phyloP scores from a whole-genome alignment of 1,139 yeast species.

The Pneumocystis jirovecii region DNA sequence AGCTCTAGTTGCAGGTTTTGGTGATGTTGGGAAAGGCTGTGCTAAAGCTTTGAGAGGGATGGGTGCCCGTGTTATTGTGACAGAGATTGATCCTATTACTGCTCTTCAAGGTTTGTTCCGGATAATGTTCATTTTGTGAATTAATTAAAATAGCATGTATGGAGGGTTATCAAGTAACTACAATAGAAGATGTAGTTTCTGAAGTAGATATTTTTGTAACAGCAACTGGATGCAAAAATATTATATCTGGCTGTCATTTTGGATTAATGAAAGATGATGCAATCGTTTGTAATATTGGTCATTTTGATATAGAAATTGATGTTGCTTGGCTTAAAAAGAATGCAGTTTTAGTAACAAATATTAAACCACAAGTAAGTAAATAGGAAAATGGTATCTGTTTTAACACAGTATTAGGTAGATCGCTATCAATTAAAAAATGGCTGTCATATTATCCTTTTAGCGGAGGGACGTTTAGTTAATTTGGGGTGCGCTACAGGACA shows the following conservation, averaged over 20 bases:
- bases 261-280: slow-evolving; percentile 96
- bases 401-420: slow-evolving; percentile 76
- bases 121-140: not conserved
- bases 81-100: slow-evolving; percentile 98
- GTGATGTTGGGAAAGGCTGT: slow-evolving; percentile 99
- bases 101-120: slow-evolving; percentile 98
- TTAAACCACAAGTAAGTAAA: slow-evolving; percentile 99
- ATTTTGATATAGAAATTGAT: slow-evolving; percentile 97
- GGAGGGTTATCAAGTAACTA: slow-evolving; percentile 83
- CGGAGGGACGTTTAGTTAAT: slow-evolving; percentile 99
- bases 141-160: not conserved
- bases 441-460: slow-evolving; percentile 88
- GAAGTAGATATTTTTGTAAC: slow-evolving; percentile 97
- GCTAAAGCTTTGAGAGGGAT: slow-evolving; percentile 97
- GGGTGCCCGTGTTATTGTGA: slow-evolving; percentile 98
- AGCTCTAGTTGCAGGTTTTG: slow-evolving; percentile 98
- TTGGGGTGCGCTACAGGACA: slow-evolving; percentile 99
- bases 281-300: slow-evolving; percentile 99
- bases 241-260: slow-evolving; percentile 82
- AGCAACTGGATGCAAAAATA: slow-evolving; percentile 99
- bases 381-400: slow-evolving; percentile 76
- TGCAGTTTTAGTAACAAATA: slow-evolving; percentile 82
- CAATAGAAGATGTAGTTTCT: slow-evolving; percentile 88
- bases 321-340: slow-evolving; percentile 94
- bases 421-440: slow-evolving; percentile 85